Conservation (phyloP, 441 rosid species). For the Populus hybrid region DNA sequence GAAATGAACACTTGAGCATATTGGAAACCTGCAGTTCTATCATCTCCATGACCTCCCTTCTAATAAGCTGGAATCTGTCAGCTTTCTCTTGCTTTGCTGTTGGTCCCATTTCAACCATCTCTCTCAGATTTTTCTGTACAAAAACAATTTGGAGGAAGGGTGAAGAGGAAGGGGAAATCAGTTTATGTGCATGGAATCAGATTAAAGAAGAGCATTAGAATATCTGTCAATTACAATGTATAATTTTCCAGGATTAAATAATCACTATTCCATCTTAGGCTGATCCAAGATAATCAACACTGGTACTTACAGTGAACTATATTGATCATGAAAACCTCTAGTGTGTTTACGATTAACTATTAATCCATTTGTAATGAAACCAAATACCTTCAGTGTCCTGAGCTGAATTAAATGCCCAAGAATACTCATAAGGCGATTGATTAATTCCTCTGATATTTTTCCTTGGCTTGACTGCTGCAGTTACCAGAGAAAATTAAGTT, state of each 20-base stretch:
- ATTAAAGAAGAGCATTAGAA: no score
- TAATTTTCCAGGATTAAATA: no score
- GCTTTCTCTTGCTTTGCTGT: slow-evolving; percentile 43
- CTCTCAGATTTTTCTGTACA: slow-evolving; percentile 43
- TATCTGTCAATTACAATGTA: no score
- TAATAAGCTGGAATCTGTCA: slow-evolving; percentile 37
- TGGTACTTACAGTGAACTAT: no score
- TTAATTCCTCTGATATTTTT: slow-evolving; percentile 61
- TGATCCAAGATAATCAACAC: background rate
- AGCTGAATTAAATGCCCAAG: slow-evolving; percentile 82
- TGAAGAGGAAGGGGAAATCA: no score
- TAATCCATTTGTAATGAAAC: background rate
- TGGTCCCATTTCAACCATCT: slow-evolving; percentile 35
- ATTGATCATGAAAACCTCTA: no score
- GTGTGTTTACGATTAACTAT: no score
- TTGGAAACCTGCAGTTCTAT: slow-evolving; percentile 31
- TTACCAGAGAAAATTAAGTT: no score
- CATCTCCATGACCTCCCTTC: slow-evolving; percentile 37
- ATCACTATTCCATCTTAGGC: no score
- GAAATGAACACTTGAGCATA: background rate
- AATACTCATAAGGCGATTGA: slow-evolving; percentile 68
- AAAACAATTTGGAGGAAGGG: slow-evolving; percentile 10
- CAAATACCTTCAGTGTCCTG: slow-evolving; percentile 68
- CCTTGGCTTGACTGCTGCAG: slow-evolving; percentile 70
- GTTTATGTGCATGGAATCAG: background rate